Evolutionary conservation across 768 basidiomycete genomes (phyloP).

Genomic region (Kwoniella pini): DNA sequence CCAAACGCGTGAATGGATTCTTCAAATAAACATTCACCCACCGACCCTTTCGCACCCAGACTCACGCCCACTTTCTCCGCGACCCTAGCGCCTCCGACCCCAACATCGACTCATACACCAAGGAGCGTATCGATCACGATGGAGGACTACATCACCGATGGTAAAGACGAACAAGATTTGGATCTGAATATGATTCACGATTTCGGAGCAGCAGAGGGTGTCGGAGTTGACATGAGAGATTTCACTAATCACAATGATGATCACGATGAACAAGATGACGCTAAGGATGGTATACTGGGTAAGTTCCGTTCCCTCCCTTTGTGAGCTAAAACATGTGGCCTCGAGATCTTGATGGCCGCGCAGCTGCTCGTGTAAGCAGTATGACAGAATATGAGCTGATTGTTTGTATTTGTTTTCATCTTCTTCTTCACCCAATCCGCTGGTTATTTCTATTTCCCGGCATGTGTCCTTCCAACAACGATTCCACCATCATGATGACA

Average conservation of each 20-base stretch:
- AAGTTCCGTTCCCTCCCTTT: not conserved
- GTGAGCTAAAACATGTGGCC: not conserved
- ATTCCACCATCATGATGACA: not conserved
- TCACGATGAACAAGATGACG: slow-evolving; percentile 13
- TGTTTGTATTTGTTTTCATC: not conserved
- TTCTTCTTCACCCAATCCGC: not conserved
- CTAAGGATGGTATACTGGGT: slow-evolving; percentile 6
- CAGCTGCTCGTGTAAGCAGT: not conserved
- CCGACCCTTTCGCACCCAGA: slow-evolving; percentile 19
- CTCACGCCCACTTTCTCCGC: slow-evolving; percentile 14
- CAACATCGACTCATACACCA: slow-evolving; percentile 8
- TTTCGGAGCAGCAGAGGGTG: slow-evolving; percentile 41
- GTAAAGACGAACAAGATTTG: slow-evolving; percentile 23
- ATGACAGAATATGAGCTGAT: slow-evolving; percentile 1
- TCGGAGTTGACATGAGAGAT: slow-evolving; percentile 49
- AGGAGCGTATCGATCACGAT: slow-evolving; percentile 24
- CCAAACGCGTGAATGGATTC: slow-evolving; percentile 14
- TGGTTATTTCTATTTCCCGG: not conserved
- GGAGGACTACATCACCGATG: slow-evolving; percentile 20
- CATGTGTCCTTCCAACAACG: not conserved
- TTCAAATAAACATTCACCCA: slow-evolving; percentile 2
- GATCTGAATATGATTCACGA: slow-evolving; percentile 48
- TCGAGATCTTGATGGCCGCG: not conserved
- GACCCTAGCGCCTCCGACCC: slow-evolving; percentile 8
- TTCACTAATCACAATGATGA: slow-evolving; percentile 30